These are phyloP conservation scores for Orbilia blumenaviensis DNA, from an alignment of 2,329 filamentous ascomycete genomes.

Conservation along the genomic window DNA sequence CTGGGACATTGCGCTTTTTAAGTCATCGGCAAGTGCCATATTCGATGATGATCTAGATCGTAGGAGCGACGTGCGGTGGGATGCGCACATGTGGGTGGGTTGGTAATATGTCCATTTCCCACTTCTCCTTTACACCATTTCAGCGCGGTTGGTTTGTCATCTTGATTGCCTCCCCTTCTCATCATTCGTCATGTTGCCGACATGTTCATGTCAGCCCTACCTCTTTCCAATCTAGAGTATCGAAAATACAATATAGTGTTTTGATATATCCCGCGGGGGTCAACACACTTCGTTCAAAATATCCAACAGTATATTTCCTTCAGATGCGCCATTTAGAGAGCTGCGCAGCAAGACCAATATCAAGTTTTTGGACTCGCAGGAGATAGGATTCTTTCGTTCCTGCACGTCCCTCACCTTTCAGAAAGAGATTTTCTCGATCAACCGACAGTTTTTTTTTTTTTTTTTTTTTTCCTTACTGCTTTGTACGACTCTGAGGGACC, in stretches of 20 bases:
- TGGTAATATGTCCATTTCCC: neutral
- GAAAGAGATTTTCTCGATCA: neutral
- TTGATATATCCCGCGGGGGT: slow-evolving; percentile 21
- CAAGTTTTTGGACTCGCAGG: slow-evolving; percentile 20
- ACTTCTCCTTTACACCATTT: slow-evolving; percentile 1
- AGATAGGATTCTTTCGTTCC: slow-evolving; percentile 18
- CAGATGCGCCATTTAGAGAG: slow-evolving; percentile 27
- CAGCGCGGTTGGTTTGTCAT: neutral
- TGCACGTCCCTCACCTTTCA: slow-evolving; percentile 11
- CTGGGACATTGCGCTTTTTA: slow-evolving; percentile 31
- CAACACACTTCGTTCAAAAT: slow-evolving; percentile 42
- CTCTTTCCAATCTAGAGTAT: slow-evolving; percentile 17
- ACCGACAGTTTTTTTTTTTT: slow-evolving; percentile 5
- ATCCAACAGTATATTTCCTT: slow-evolving; percentile 36
- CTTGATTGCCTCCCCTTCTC: slow-evolving; percentile 9
- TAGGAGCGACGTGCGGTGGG: neutral
- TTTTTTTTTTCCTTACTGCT: no score
- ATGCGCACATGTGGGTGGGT: neutral
- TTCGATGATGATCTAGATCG: slow-evolving; percentile 32
- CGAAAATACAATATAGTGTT: neutral
- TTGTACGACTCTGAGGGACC: slow-evolving; percentile 1
- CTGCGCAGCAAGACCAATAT: neutral
- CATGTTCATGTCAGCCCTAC: slow-evolving; percentile 11
- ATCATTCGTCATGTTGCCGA: slow-evolving; percentile 15
- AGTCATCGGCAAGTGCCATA: slow-evolving; percentile 42